Evolutionary conservation across 495 filamentous ascomycete genomes (phyloP), one percentile per base, ranked within the genome.

Genomic region (Endocarpon pusillum): DNA sequence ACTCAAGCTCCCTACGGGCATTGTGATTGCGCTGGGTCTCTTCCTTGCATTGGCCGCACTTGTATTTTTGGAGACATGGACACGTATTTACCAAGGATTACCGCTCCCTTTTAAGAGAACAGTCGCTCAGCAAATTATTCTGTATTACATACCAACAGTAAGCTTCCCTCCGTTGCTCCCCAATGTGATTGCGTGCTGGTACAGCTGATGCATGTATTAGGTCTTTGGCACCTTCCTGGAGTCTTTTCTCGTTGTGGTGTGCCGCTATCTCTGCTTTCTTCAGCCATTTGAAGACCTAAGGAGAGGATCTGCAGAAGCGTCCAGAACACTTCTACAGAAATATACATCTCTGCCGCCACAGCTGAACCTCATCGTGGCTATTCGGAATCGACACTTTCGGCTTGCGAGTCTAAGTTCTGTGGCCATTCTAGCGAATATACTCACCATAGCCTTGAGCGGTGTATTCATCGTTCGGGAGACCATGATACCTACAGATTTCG

Each of bases 261-360:
- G 58, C 26, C 52, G 63, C 0, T 32, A 56, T 1, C 33, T 61
- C 3, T 64, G 58, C 23, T 21, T 66, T 5, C 36, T 66, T 1
- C 48, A 62, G 36, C 63, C 65, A 7, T 57, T 64, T 25, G 51
- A 61, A 15, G 51, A 55, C 18, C 42, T 69, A 0, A 32, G 44
- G 10, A 36, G 38, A 19, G 51, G 55, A 6, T 40, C 44, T 7
- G 44, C 54, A 8, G n/a, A 17, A 19, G 15, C 53, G 2, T 36
- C 35, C 2, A 40, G 3, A 11, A 57, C 61, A 3, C 35, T 67
- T 3, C 33, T 44, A 1, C 32, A 53, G 2, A 51, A 49, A 34
- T 67, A 67, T 39, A 58, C 53, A 5, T 52, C 54, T 12, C 24
- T 57, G 1, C 58, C 64, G 2, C 64, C 64, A n/a, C 62, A 60